A percentile compares a stretch with the other conserved stretches of the same genome.
phyloP scores from a whole-genome alignment of 2,329 filamentous ascomycete genomes.

The Fusarium secorum region DNA sequence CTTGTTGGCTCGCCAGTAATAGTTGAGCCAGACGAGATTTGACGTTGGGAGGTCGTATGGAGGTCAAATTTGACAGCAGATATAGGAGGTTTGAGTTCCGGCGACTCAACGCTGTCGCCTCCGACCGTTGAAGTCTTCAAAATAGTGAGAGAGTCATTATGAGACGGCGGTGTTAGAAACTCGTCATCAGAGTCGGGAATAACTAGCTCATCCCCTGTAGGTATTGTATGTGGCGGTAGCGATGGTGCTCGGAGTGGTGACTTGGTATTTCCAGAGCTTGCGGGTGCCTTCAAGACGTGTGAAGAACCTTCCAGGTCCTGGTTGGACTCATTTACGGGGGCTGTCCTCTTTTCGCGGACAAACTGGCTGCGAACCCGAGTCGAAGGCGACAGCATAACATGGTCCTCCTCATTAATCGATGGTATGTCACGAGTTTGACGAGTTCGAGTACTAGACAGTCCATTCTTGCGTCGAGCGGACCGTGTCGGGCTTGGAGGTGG shows the following conservation, averaged over 20 bases:
- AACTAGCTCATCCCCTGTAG: constrained; percentile 46
- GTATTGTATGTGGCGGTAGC: not conserved
- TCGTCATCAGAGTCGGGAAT: constrained; percentile 68
- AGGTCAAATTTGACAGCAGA: not conserved
- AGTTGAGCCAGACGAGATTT: constrained; percentile 19
- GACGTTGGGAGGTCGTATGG: constrained; percentile 18
- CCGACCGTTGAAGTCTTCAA: constrained; percentile 1
- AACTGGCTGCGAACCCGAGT: constrained; percentile 30
- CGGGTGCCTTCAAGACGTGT: constrained; percentile 9
- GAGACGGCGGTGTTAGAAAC: constrained; percentile 50
- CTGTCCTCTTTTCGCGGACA: not conserved
- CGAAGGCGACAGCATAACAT: constrained; percentile 41
- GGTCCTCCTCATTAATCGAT: constrained; percentile 32
- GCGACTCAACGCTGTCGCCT: not conserved
- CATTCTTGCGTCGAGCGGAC: constrained; percentile 34
- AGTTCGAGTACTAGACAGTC: constrained; percentile 24
- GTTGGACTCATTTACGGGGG: not conserved
- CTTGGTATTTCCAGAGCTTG: constrained; percentile 5
- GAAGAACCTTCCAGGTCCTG: constrained; percentile 8
- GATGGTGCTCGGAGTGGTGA: not conserved
- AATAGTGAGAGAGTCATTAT: constrained; percentile 28
- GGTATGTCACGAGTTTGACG: constrained; percentile 28
- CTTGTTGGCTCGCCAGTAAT: not conserved
- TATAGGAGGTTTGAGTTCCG: not conserved
- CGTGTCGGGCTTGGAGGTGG: constrained; percentile 48